Percentiles rank a stretch among this genome's conserved stretches.
These are phyloP conservation scores for Helotiales sp. DNA, from an alignment of 2,329 filamentous ascomycete genomes.

Conservation along the genomic window DNA sequence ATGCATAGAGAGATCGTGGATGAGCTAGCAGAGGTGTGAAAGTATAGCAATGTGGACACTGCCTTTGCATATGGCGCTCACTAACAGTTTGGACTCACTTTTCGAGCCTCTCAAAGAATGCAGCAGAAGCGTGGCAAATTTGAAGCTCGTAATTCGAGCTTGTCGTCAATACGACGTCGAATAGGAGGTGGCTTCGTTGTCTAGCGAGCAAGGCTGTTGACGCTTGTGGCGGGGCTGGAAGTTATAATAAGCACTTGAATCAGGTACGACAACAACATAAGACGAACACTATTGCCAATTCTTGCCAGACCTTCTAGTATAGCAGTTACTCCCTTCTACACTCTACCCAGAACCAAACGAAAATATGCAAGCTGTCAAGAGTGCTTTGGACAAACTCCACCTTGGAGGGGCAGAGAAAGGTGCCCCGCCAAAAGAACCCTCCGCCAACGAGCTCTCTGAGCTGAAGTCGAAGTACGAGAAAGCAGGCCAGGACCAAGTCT, in stretches of 20 bases:
- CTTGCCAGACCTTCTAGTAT: too few relatives aligned
- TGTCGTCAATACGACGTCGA: not conserved
- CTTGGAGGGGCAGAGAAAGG: slow-evolving; percentile 32
- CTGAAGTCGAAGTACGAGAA: slow-evolving; percentile 72
- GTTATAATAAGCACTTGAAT: slow-evolving; percentile 19
- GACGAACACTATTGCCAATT: too few relatives aligned
- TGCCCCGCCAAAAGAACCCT: slow-evolving; percentile 35
- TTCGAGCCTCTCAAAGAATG: not conserved
- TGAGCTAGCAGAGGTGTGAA: not conserved
- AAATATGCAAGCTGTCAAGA: slow-evolving; percentile 42
- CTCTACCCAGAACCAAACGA: not conserved
- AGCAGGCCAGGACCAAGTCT: slow-evolving; percentile 78
- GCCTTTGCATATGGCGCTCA: not conserved
- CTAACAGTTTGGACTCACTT: not conserved
- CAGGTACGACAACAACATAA: too few relatives aligned
- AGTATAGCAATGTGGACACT: not conserved
- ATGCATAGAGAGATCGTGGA: not conserved
- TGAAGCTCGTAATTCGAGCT: slow-evolving; percentile 7
- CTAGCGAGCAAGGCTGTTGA: slow-evolving; percentile 12
- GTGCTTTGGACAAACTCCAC: slow-evolving; percentile 47
- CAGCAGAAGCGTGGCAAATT: slow-evolving; percentile 1
- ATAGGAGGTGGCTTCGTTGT: slow-evolving; percentile 18
- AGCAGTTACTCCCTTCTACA: not conserved
- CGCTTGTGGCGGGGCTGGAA: slow-evolving; percentile 25
- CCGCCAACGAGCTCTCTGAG: slow-evolving; percentile 42